Percentiles rank a stretch among this genome's conserved stretches.
phyloP scores from a whole-genome alignment of 2,329 filamentous ascomycete genomes.

The Thyridium curvatum region DNA sequence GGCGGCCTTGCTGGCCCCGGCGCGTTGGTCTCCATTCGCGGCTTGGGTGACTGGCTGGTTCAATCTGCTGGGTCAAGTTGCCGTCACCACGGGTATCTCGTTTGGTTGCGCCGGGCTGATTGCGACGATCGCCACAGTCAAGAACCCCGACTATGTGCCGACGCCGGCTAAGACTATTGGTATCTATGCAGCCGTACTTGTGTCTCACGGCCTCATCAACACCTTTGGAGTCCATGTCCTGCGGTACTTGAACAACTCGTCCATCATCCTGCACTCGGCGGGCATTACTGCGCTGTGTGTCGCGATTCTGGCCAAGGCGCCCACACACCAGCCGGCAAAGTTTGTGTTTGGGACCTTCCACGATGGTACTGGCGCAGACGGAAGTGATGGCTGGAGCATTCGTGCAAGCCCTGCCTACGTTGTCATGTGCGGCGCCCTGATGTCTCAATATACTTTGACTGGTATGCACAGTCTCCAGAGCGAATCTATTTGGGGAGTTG shows the following conservation, averaged over 20 bases:
- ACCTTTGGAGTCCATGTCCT: slow-evolving; percentile 51
- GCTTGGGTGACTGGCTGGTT: slow-evolving; percentile 36
- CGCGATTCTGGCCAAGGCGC: slow-evolving; percentile 50
- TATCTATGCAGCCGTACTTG: slow-evolving; percentile 52
- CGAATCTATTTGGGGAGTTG: no score
- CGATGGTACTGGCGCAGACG: slow-evolving; percentile 42
- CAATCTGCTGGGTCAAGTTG: slow-evolving; percentile 33
- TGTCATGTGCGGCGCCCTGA: slow-evolving; percentile 44
- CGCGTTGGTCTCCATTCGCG: slow-evolving; percentile 27
- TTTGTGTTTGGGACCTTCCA: slow-evolving; percentile 50
- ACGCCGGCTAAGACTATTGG: slow-evolving; percentile 44
- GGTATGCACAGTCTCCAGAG: no score
- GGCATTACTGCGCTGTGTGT: slow-evolving; percentile 47
- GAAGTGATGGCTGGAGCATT: slow-evolving; percentile 42
- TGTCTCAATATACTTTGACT: slow-evolving; percentile 42
- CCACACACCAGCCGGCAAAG: slow-evolving; percentile 45
- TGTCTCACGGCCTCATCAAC: slow-evolving; percentile 49
- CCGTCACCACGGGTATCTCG: slow-evolving; percentile 34
- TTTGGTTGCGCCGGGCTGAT: slow-evolving; percentile 32
- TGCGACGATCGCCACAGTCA: slow-evolving; percentile 27
- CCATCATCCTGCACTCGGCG: slow-evolving; percentile 46
- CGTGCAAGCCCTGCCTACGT: slow-evolving; percentile 49
- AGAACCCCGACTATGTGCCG: slow-evolving; percentile 27
- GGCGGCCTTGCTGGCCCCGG: slow-evolving; percentile 49
- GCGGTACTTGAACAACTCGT: slow-evolving; percentile 49